Percentiles rank a stretch among this genome's conserved stretches.
Evolutionary conservation across 768 basidiomycete genomes (phyloP).

Genomic region (Coprinellus micaceus): DNA sequence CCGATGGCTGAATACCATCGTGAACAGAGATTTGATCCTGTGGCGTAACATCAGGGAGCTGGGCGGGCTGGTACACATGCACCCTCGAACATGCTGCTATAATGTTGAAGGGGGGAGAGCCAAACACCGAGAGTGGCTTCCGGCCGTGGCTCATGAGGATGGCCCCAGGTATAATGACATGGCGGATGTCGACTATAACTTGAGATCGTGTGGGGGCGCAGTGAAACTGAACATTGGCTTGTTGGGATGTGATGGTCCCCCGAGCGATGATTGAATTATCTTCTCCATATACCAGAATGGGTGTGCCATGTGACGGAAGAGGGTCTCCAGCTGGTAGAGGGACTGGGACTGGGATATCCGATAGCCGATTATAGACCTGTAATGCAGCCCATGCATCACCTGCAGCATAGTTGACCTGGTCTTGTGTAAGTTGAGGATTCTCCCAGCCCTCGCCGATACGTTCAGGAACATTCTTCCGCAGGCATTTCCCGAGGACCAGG

Average conservation of each 20-base stretch:
- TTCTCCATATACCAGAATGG: conserved; percentile 3
- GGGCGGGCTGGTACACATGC: conserved; percentile 3
- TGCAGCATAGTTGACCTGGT: conserved; percentile 15
- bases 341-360: background rate
- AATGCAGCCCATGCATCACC: conserved; percentile 15
- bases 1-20: no score
- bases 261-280: background rate
- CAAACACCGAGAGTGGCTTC: conserved; percentile 13
- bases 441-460: conserved; percentile 16
- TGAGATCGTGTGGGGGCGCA: background rate
- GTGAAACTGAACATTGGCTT: background rate
- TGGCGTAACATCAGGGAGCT: background rate
- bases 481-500: conserved; percentile 15
- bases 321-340: background rate
- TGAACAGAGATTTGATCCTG: background rate
- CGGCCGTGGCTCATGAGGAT: conserved; percentile 14
- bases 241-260: background rate
- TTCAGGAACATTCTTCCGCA: conserved; percentile 18
- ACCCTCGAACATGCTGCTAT: conserved; percentile 11
- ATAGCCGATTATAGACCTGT: conserved; percentile 18
- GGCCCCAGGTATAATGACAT: conserved; percentile 17
- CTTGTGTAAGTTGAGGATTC: conserved; percentile 4
- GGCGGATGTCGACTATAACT: conserved; percentile 11
- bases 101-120: conserved; percentile 11
- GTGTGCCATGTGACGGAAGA: background rate